Base-by-base conservation (phyloP, 1,284 basidiomycete genomes). In the Malassezia obtusa region DNA sequence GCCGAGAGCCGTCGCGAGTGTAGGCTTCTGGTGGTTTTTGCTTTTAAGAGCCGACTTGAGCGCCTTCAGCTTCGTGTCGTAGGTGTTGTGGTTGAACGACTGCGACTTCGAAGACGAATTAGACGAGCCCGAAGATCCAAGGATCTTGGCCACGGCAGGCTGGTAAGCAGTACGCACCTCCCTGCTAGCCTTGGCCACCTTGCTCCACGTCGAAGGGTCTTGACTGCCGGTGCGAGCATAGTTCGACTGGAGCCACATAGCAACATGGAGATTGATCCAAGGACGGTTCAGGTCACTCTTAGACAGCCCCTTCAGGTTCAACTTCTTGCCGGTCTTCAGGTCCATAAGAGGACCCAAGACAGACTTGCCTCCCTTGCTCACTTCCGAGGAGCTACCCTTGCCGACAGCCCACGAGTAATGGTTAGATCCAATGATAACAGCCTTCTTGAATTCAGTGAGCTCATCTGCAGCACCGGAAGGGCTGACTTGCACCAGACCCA, bases 241-340 rank as follows among this genome's bases (percentile, higher is more conserved):
- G 43, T 73, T 73, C 46, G 49, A 48, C 59, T 73, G 70, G 40
- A 70, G 59, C 68, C 68, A 73, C 10, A 63, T 57, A 8, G 66
- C 68, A 15, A 71, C 45, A 33, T 73, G 70, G 21, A 73, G 62
- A 36, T 73, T 73, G 43, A 73, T 46, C 70, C 70, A 73, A 7
- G 70, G 69, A 0, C 65, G 46, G 36, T 62, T 56, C n/a, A 73
- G 57, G 36, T 70, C 67, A 2, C 60, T 37, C 22, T 61, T 59
- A n/a, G 33, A 58, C 12, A 73, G 45, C 0, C 25, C 24, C 4
- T 38, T 21, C 9, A 64, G 14, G 19, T 63, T 28, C 11, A 73
- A 39, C 35, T 43, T 9, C n/a, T 63, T 50, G 40, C 63, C 65
- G 3, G 65, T 65, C 35, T 61, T 32, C 50, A 59, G 70, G 39